Evolutionary conservation across 495 filamentous ascomycete species (phyloP).

Genomic region (Diplogelasinospora grovesii): DNA sequence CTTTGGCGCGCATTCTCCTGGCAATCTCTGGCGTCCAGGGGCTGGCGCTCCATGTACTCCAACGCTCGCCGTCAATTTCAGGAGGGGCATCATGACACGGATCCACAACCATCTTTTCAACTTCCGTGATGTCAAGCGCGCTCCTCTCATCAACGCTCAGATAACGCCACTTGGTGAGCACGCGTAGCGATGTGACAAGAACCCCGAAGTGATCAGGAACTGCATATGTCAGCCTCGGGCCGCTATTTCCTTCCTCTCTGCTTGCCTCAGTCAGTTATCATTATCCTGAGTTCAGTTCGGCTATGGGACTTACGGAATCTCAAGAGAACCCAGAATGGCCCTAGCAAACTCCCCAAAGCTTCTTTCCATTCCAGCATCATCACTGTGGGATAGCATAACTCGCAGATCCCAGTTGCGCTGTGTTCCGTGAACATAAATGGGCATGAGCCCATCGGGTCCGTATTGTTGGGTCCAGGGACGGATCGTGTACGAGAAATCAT

Average conservation of each 20-base stretch:
- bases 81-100: too few relatives aligned
- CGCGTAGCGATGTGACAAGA: slow-evolving; percentile 23
- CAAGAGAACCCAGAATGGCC: slow-evolving; percentile 26
- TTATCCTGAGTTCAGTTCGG: not conserved
- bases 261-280: not conserved
- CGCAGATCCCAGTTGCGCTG: slow-evolving; percentile 38
- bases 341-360: slow-evolving; percentile 24
- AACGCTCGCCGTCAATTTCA: not conserved
- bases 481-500: slow-evolving; percentile 20
- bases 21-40: not conserved
- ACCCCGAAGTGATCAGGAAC: slow-evolving; percentile 10
- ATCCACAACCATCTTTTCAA: slow-evolving; percentile 28
- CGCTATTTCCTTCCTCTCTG: slow-evolving; percentile 2
- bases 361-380: slow-evolving; percentile 13
- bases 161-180: slow-evolving; percentile 23
- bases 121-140: slow-evolving; percentile 35
- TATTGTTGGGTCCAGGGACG: slow-evolving; percentile 1
- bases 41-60: not conserved
- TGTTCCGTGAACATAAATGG: slow-evolving; percentile 35
- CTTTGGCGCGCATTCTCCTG: slow-evolving; percentile 5
- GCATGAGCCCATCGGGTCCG: not conserved
- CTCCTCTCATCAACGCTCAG: slow-evolving; percentile 11
- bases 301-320: slow-evolving; percentile 34
- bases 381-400: slow-evolving; percentile 19
- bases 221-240: slow-evolving; percentile 19